Evolutionary conservation across 2,329 filamentous ascomycete species (phyloP).

Genomic region (Paecilomyces fulvus): DNA sequence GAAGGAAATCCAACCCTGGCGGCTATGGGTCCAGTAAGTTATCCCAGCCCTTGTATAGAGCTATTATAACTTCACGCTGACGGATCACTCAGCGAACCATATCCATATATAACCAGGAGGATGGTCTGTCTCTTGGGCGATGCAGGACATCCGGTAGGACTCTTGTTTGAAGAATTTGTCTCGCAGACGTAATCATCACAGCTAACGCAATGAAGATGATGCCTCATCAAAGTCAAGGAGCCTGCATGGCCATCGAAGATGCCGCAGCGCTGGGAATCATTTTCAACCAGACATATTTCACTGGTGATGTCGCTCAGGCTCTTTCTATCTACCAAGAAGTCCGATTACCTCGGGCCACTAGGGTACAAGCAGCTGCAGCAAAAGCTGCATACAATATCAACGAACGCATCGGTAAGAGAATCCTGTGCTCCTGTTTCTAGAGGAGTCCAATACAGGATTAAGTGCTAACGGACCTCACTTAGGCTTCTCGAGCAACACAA

Average conservation of each 20-base stretch:
- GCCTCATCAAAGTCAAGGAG: conserved; percentile 61
- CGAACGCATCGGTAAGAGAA: conserved; percentile 46
- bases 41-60: too few species aligned
- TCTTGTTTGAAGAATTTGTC: too few species aligned
- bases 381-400: conserved; percentile 55
- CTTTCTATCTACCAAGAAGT: conserved; percentile 47
- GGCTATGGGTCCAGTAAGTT: conserved; percentile 50
- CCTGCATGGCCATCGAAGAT: conserved; percentile 62
- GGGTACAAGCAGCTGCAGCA: conserved; percentile 50
- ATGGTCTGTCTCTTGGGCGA: conserved; percentile 55
- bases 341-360: conserved; percentile 46
- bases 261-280: conserved; percentile 55
- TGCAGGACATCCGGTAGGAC: conserved; percentile 48
- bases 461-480: too few species aligned
- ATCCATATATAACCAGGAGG: conserved; percentile 47
- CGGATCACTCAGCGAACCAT: conserved; percentile 36
- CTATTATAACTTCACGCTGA: too few species aligned
- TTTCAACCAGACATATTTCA: conserved; percentile 44
- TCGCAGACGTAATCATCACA: too few species aligned
- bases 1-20: conserved; percentile 56
- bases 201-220: conserved; percentile 40
- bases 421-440: too few species aligned
- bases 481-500: conserved; percentile 52
- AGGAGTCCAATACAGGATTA: too few species aligned
- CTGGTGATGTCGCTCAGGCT: conserved; percentile 40